These are phyloP conservation scores for Aschersonia sp. DNA, from an alignment of 2,329 filamentous ascomycete genomes.

Conservation along the genomic window DNA sequence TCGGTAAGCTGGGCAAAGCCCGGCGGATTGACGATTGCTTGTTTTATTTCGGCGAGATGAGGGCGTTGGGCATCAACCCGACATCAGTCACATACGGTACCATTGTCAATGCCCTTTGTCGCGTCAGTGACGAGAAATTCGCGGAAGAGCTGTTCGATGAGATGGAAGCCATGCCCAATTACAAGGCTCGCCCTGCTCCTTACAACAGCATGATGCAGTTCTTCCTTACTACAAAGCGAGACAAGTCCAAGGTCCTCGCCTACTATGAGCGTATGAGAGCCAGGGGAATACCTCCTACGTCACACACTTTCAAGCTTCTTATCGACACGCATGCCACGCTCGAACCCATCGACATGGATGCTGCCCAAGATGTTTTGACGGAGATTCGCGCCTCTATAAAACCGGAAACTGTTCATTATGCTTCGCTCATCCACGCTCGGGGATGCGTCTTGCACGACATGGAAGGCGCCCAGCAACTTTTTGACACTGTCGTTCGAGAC, in stretches of 20 bases:
- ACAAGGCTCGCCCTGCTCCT: conserved; percentile 90
- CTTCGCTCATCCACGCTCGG: conserved; percentile 87
- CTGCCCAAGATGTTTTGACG: conserved; percentile 71
- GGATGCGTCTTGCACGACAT: conserved; percentile 91
- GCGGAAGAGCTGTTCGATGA: conserved; percentile 97
- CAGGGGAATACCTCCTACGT: conserved; percentile 76
- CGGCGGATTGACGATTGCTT: conserved; percentile 95
- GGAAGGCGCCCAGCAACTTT: conserved; percentile 64
- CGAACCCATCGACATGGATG: conserved; percentile 76
- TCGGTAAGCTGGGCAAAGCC: conserved; percentile 95
- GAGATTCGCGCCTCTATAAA: conserved; percentile 62
- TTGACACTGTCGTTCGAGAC: conserved; percentile 65
- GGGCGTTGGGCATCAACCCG: conserved; percentile 77
- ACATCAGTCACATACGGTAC: conserved; percentile 97
- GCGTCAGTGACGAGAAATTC: conserved; percentile 94
- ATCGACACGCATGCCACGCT: conserved; percentile 92
- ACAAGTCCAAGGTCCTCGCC: conserved; percentile 80
- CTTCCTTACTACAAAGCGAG: conserved; percentile 93
- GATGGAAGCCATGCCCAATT: conserved; percentile 98
- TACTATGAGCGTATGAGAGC: conserved; percentile 93
- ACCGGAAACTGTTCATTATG: conserved; percentile 89
- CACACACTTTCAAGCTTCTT: conserved; percentile 94
- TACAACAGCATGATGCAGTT: conserved; percentile 99
- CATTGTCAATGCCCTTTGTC: conserved; percentile 92
- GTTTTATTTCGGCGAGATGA: conserved; percentile 98